Base-by-base conservation (phyloP, 1,284 basidiomycete genomes). In the Stygiomarasmius scandens region DNA sequence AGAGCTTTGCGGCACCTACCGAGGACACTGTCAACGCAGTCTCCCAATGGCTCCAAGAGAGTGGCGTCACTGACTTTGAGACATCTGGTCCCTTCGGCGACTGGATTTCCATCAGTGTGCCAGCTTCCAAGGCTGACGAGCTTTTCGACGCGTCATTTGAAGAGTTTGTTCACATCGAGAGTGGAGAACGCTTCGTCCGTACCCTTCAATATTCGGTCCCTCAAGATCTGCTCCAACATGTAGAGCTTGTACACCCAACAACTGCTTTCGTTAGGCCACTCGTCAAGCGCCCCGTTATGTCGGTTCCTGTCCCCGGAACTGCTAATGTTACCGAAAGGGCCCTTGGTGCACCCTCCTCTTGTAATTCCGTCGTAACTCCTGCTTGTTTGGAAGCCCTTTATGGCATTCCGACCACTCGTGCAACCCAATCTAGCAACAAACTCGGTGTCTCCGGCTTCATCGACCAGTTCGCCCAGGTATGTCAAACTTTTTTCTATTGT, bases 171-270 rank as follows among this genome's bases (percentile, higher is more conserved):
- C 73, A 80, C 61, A 60, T 66, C 2, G 64, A 64, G 16, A 73
- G 64, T 16, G 71, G 73, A 36, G 54, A 64, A 32, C 53, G 68
- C 54, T 59, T 64, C 25, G 57, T 74, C 52, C 75, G 77, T 49
- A 78, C 77, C 1, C 68, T 78, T 20, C 66, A 71, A 2, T 79
- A 78, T 68, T 78, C 77, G 3, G 67, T 80, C 43, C 78, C 78
- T 1, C 60, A 65, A 0, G 69, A 70, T 46, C 66, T 79, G 4
- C 55, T 70, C 48, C 67, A 67, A 11, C 74, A 77, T 56, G 64
- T 80, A 36, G 69, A 74, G 16, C 66, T 77, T 16, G 67, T 80
- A 12, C 75, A 77, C 56, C 78, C 78, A 1, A 77, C 76, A 0
- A 68, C 66, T n/a, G 58, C 61, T 59, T 67, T 62, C 45, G 58